Percentiles rank a stretch among this genome's conserved stretches.
Evolutionary conservation across 2,329 filamentous ascomycete species (phyloP).

Genomic region (Atkinsonella hypoxylon): DNA sequence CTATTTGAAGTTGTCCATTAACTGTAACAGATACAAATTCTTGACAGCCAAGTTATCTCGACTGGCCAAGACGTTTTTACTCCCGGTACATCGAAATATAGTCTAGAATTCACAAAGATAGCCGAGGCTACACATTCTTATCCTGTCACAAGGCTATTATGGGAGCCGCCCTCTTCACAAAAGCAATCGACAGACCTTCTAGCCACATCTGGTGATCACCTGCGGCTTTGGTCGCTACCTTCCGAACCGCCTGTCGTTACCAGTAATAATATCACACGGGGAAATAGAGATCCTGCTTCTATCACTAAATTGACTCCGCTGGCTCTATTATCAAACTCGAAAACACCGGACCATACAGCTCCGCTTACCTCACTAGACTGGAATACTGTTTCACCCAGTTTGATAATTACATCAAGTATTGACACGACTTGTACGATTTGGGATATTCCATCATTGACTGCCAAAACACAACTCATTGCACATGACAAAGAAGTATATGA

Average conservation of each 20-base stretch:
- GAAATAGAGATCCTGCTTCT: slow-evolving; percentile 42
- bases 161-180: slow-evolving; percentile 89
- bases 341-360: slow-evolving; percentile 95
- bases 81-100: slow-evolving; percentile 60
- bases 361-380: slow-evolving; percentile 93
- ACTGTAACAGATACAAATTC: slow-evolving; percentile 72
- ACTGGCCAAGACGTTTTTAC: slow-evolving; percentile 57
- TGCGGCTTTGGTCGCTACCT: slow-evolving; percentile 87
- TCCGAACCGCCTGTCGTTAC: slow-evolving; percentile 44
- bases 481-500: slow-evolving; percentile 99
- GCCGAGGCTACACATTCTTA: slow-evolving; percentile 97
- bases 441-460: slow-evolving; percentile 96
- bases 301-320: slow-evolving; percentile 79
- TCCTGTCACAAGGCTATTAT: slow-evolving; percentile 86
- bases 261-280: slow-evolving; percentile 57
- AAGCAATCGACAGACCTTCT: slow-evolving; percentile 93
- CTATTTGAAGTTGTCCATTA: background rate
- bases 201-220: slow-evolving; percentile 87
- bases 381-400: slow-evolving; percentile 92
- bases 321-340: slow-evolving; percentile 90
- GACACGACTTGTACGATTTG: slow-evolving; percentile 99
- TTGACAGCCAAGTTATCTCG: slow-evolving; percentile 70
- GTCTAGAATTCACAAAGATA: slow-evolving; percentile 81
- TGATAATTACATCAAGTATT: slow-evolving; percentile 98
- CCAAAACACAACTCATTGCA: slow-evolving; percentile 95